Percentiles rank a stretch among this genome's conserved stretches.
phyloP scores from a whole-genome alignment of 148 eudicot species.

The Gaultheria prostrata region DNA sequence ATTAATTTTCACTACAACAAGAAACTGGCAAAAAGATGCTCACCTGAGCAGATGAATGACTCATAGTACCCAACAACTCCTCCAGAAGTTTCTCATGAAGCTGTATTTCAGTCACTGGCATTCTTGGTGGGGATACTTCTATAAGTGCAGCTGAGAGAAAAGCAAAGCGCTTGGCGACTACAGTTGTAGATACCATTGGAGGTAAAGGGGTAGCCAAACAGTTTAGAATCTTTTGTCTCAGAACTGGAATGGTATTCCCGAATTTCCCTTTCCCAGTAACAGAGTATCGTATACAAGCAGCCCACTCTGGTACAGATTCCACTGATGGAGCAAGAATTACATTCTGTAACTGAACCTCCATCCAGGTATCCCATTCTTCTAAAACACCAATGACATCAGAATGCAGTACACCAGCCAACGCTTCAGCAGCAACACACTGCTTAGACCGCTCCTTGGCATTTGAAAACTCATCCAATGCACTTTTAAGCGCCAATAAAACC shows the following conservation, averaged over 20 bases:
- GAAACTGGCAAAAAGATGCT: conserved; percentile 7
- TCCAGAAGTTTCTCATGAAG: conserved; percentile 70
- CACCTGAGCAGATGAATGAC: conserved; percentile 93
- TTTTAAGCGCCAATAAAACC: conserved; percentile 58
- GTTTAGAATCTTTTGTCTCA: conserved; percentile 69
- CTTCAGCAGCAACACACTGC: conserved; percentile 99
- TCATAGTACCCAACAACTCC: conserved; percentile 81
- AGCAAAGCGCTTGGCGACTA: conserved; percentile 84
- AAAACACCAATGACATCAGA: conserved; percentile 80
- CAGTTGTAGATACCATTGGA: conserved; percentile 65
- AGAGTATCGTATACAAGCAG: conserved; percentile 87
- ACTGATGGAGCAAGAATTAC: conserved; percentile 83
- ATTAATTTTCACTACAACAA: neutral
- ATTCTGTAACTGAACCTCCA: conserved; percentile 64
- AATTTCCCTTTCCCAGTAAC: conserved; percentile 95
- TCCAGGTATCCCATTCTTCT: conserved; percentile 96
- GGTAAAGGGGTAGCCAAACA: conserved; percentile 76
- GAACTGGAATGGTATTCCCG: conserved; percentile 74
- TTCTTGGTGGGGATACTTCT: conserved; percentile 79
- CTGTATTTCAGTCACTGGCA: conserved; percentile 63
- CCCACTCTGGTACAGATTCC: conserved; percentile 98
- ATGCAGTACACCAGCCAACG: conserved; percentile 86
- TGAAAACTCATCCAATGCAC: conserved; percentile 71
- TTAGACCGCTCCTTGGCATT: conserved; percentile 90
- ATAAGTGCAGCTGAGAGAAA: conserved; percentile 83